phyloP scores from a whole-genome alignment of 139 green algal species.

The Chlamydomonas urium region DNA sequence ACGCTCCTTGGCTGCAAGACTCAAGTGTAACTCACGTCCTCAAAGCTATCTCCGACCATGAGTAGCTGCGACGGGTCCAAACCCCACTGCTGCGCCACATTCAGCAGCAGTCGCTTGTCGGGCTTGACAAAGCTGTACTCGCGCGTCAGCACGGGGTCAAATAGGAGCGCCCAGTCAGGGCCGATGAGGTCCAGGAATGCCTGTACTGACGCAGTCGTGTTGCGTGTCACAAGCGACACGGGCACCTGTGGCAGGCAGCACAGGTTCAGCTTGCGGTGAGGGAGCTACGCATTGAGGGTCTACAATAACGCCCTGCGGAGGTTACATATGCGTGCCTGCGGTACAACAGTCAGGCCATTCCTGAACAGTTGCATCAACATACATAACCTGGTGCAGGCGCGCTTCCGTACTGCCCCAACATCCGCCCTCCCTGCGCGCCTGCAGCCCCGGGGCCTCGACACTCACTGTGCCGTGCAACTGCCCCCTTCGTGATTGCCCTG shows the following conservation, averaged over 20 bases:
- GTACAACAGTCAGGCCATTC: no score
- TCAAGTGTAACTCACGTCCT: slow-evolving; percentile 15
- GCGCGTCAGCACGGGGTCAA: slow-evolving; percentile 57
- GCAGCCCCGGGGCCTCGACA: no score
- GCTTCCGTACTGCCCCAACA: no score
- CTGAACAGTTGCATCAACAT: no score
- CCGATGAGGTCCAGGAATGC: slow-evolving; percentile 66
- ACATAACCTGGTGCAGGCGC: no score
- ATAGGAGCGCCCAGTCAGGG: slow-evolving; percentile 45
- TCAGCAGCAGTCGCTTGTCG: slow-evolving; percentile 56
- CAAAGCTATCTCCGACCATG: slow-evolving; percentile 69
- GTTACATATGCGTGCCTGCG: no score
- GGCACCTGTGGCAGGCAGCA: slow-evolving; percentile 32
- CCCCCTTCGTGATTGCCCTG: no score
- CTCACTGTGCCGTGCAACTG: no score
- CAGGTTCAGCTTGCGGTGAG: neutral
- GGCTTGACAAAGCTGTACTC: slow-evolving; percentile 69
- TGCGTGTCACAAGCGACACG: slow-evolving; percentile 67
- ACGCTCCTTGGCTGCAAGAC: neutral
- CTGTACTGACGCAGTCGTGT: slow-evolving; percentile 52
- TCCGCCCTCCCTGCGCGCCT: no score
- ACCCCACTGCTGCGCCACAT: slow-evolving; percentile 53
- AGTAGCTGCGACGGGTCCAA: slow-evolving; percentile 50
- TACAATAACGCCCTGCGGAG: no score
- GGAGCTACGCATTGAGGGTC: no score